Evolutionary conservation across 345 rosid genomes (phyloP), one percentile per base, ranked within the genome.

Genomic region (Camelina neglecta): DNA sequence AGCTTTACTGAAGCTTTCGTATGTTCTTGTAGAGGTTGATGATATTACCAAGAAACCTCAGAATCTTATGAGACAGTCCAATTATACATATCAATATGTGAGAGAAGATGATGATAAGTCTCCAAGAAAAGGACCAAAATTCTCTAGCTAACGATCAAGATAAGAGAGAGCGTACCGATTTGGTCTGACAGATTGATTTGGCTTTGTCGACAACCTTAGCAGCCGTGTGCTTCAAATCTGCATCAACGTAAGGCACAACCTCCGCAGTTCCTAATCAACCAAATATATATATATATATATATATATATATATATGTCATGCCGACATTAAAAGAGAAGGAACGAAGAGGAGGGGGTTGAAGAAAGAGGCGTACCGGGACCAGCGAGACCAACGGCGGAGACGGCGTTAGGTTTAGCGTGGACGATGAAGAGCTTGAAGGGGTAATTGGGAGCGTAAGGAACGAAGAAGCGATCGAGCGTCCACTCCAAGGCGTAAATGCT

Each of bases 401-500:
- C 11, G 72, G 93, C 73, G 77, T 84, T 18, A 56, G 96, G 96
- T 81, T 89, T 95, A 67, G 97, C 90, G 75, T 92, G 87, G 68
- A 92, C 85, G 81, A 95, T 67, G 53, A 89, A 64, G 74, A 95
- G 94, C 76, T 86, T 87, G 80, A 89, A 95, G n/a, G 88, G 96
- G 65, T 72, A 69, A 79, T 80, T 82, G 11, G 90, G 68, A 55
- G 81, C 77, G 35, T 63, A 80, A 3, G 91, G 90, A 64, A 81
- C 68, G 81, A 92, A 87, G 85, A 95, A 92, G 55, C 77, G 94
- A 71, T 88, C 90, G 4, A 95, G 83, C 2, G 93, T 88, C 99
- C 98, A 95, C 74, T 87, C 85, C 68, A 95, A 77, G 1, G 97
- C 99, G 89, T 92, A 92, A 5, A 18, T 39, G 76, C 96, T 90